These are phyloP conservation scores for Epichloe uncinata DNA, from an alignment of 2,329 filamentous ascomycete species.

Conservation along the genomic window DNA sequence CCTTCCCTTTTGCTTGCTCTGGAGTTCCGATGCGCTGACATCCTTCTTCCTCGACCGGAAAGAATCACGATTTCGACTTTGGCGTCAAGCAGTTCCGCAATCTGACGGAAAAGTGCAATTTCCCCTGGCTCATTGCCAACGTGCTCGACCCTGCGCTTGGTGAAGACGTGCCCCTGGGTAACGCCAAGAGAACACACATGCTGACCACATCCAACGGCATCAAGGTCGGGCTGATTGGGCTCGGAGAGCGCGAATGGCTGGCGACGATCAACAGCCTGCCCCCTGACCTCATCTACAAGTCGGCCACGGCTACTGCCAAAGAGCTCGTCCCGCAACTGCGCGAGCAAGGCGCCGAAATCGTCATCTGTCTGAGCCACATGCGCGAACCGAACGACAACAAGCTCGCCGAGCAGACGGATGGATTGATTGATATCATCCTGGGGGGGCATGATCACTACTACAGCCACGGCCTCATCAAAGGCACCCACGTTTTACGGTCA, in stretches of 20 bases:
- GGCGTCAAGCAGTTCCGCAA: conserved; percentile 69
- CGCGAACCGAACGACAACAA: conserved; percentile 84
- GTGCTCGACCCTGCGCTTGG: conserved; percentile 75
- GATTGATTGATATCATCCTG: conserved; percentile 70
- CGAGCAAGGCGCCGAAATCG: conserved; percentile 65
- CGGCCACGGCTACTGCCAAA: conserved; percentile 60
- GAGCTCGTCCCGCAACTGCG: conserved; percentile 62
- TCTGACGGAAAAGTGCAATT: conserved; percentile 59
- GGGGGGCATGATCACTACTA: conserved; percentile 94
- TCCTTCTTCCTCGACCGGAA: too few relatives aligned
- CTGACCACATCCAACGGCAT: conserved; percentile 71
- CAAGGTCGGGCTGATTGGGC: conserved; percentile 72
- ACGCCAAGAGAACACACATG: conserved; percentile 63
- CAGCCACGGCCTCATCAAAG: conserved; percentile 61
- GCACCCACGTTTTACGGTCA: conserved; percentile 71
- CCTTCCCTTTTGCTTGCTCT: not conserved
- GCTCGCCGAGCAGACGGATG: conserved; percentile 59
- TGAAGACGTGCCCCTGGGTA: conserved; percentile 58
- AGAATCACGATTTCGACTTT: conserved; percentile 85
- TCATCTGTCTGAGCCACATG: conserved; percentile 75
- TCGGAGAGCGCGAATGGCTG: conserved; percentile 81
- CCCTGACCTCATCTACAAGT: conserved; percentile 69
- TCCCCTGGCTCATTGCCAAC: conserved; percentile 80
- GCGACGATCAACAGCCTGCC: conserved; percentile 80
- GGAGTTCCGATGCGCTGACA: too few relatives aligned